phyloP scores from a whole-genome alignment of 208 protist genomes.

The Leishmania guyanensis region DNA sequence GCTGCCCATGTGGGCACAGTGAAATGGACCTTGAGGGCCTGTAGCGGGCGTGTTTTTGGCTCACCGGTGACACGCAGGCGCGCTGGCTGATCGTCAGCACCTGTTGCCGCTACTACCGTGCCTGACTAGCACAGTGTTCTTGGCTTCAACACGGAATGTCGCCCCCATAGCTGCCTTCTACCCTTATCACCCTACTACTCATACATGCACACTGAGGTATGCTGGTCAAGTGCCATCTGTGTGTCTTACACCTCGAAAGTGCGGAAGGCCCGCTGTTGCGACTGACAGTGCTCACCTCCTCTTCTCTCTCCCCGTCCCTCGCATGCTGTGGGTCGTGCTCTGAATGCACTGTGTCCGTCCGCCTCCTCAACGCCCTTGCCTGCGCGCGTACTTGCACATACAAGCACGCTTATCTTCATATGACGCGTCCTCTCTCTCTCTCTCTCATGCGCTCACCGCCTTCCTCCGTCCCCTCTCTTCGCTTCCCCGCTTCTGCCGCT shows the following conservation, averaged over 20 bases:
- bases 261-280: too few relatives aligned
- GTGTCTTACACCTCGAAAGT: too few relatives aligned
- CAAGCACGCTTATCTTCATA: too few relatives aligned
- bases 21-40: background rate
- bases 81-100: background rate
- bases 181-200: too few relatives aligned
- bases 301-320: background rate
- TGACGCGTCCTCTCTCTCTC: too few relatives aligned
- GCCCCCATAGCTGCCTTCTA: background rate
- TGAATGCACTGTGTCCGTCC: background rate
- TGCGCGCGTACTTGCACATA: background rate
- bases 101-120: background rate
- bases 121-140: background rate
- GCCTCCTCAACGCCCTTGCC: background rate
- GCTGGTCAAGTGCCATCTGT: too few relatives aligned
- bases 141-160: background rate
- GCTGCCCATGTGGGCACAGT: constrained; percentile 39
- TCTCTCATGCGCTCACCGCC: background rate
- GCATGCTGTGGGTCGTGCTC: constrained; percentile 1
- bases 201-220: too few relatives aligned
- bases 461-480: background rate
- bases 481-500: constrained; percentile 4
- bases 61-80: background rate
- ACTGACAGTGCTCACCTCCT: background rate
- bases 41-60: background rate